These are phyloP conservation scores for Athelia sp. DNA, from an alignment of 1,284 basidiomycete genomes.

Conservation along the genomic window DNA sequence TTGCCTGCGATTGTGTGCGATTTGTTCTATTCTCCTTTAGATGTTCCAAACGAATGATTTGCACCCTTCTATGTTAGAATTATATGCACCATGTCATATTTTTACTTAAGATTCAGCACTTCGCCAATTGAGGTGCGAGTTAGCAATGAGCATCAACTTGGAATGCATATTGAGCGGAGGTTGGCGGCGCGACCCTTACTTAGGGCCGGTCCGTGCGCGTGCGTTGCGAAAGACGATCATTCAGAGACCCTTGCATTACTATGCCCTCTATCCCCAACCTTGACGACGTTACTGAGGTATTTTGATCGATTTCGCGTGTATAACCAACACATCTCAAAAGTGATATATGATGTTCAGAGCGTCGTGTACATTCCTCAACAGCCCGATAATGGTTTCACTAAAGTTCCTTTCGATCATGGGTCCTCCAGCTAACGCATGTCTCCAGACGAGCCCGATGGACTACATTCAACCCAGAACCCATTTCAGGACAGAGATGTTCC, in stretches of 20 bases:
- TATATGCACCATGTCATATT: too few relatives aligned
- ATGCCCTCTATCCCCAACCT: background rate
- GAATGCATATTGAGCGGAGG: background rate
- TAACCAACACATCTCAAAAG: too few relatives aligned
- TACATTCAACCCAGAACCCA: background rate
- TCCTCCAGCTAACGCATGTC: background rate
- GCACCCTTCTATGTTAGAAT: too few relatives aligned
- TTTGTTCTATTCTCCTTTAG: too few relatives aligned
- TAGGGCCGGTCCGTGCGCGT: background rate
- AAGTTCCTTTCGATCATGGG: background rate
- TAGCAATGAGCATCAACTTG: background rate
- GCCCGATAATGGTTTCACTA: background rate
- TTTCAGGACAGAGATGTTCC: constrained; percentile 25
- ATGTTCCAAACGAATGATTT: too few relatives aligned
- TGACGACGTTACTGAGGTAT: background rate
- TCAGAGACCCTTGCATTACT: background rate
- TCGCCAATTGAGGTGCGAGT: too few relatives aligned
- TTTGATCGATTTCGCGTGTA: background rate
- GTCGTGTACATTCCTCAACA: background rate
- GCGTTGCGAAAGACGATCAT: background rate
- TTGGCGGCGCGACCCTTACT: background rate
- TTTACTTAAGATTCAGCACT: too few relatives aligned
- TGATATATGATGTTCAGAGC: background rate
- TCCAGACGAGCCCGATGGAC: background rate
- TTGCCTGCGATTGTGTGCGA: too few relatives aligned